Evolutionary conservation across 768 basidiomycete genomes (phyloP).

Genomic region (Tulasnella sp.): DNA sequence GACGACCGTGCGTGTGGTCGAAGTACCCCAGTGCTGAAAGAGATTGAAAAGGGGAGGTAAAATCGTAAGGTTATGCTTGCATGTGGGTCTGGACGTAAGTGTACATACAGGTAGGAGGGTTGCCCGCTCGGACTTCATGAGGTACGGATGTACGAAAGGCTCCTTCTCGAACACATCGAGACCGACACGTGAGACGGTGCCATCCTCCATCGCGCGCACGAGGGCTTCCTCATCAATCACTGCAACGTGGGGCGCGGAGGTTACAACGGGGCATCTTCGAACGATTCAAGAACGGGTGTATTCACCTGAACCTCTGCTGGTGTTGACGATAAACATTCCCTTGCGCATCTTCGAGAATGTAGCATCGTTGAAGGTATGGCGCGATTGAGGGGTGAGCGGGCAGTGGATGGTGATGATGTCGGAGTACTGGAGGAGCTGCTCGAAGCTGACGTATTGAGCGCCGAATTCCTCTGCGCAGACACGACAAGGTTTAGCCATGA

Average conservation of each 20-base stretch:
- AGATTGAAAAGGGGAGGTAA: not conserved
- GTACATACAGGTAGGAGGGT: constrained; percentile 29
- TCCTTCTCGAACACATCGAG: constrained; percentile 42
- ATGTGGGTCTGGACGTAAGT: not conserved
- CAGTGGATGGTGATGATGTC: constrained; percentile 36
- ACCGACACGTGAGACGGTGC: constrained; percentile 39
- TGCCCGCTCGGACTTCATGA: constrained; percentile 34
- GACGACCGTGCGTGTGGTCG: constrained; percentile 32
- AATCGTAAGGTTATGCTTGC: not conserved
- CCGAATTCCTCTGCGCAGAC: constrained; percentile 33
- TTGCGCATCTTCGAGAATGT: constrained; percentile 37
- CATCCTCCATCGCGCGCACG: constrained; percentile 39
- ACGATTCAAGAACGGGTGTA: not conserved
- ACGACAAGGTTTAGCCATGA: constrained; percentile 3
- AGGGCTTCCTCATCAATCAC: constrained; percentile 40
- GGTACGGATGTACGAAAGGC: constrained; percentile 37
- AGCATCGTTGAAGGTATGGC: constrained; percentile 32
- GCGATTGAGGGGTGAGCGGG: constrained; percentile 36
- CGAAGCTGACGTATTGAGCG: constrained; percentile 35
- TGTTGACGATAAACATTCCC: constrained; percentile 39
- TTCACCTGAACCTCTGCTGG: constrained; percentile 35
- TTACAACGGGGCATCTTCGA: not conserved
- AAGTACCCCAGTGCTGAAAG: constrained; percentile 29
- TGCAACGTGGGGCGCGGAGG: not conserved
- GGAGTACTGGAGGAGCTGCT: constrained; percentile 35